Evolutionary conservation across 257 asterid species (phyloP).

Genomic region (Solanum rostratum): DNA sequence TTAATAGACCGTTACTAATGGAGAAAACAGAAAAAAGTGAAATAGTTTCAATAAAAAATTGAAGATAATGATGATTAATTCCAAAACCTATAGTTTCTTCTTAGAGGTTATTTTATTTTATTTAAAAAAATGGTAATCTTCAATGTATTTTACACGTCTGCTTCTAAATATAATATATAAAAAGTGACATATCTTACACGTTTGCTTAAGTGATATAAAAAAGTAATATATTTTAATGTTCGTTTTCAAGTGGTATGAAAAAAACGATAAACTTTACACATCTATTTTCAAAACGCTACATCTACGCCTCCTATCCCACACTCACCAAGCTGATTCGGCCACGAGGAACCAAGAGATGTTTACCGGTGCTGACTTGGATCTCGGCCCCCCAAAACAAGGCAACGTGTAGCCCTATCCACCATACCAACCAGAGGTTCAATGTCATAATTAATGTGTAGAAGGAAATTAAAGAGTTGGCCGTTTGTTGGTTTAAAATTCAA

Average conservation of each 20-base stretch:
- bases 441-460: neutral
- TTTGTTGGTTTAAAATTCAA: neutral
- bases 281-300: neutral
- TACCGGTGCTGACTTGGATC: too few relatives aligned
- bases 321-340: too few relatives aligned
- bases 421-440: neutral
- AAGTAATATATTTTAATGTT: too few relatives aligned
- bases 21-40: neutral
- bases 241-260: rapidly evolving
- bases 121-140: too few relatives aligned
- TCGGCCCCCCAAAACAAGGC: neutral
- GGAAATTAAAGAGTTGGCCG: neutral
- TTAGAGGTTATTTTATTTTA: neutral
- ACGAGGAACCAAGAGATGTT: too few relatives aligned
- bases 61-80: neutral
- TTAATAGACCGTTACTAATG: neutral
- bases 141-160: neutral
- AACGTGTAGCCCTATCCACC: neutral
- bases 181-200: too few relatives aligned
- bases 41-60: neutral
- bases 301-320: too few relatives aligned
- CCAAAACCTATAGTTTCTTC: neutral
- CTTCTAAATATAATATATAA: too few relatives aligned
- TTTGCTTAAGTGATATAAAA: too few relatives aligned
- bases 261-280: neutral